phyloP scores from a whole-genome alignment of 1,284 basidiomycete genomes.

The Afroboletus lepidellus region DNA sequence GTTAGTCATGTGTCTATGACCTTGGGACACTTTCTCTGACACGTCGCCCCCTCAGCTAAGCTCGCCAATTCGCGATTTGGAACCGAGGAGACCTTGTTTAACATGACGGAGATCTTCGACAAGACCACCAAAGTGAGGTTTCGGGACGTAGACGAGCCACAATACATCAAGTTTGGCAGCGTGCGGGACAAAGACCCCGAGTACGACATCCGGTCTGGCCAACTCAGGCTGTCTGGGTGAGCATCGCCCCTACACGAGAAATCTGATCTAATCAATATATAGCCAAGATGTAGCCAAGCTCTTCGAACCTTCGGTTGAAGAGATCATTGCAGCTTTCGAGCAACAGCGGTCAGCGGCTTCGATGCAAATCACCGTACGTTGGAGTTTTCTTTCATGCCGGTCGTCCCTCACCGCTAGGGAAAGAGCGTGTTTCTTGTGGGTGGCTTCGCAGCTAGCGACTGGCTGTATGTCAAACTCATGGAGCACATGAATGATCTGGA shows the following conservation, averaged over 20 bases:
- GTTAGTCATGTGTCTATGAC: conserved; percentile 34
- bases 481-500: conserved; percentile 26
- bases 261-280: conserved; percentile 5
- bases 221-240: conserved; percentile 43
- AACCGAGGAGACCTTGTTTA: conserved; percentile 32
- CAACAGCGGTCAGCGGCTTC: conserved; percentile 29
- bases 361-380: conserved; percentile 34
- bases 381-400: background rate
- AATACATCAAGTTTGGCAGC: conserved; percentile 48
- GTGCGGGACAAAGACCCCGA: conserved; percentile 41
- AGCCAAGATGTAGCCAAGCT: conserved; percentile 41
- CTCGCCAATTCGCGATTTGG: conserved; percentile 31
- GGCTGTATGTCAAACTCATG: conserved; percentile 40
- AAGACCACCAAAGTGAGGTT: conserved; percentile 48
- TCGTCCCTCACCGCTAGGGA: background rate
- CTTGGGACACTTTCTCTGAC: conserved; percentile 8
- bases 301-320: conserved; percentile 45
- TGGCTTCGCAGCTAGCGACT: conserved; percentile 50
- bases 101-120: conserved; percentile 47
- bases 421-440: conserved; percentile 40
- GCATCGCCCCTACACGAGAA: conserved; percentile 1
- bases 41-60: conserved; percentile 29
- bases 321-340: conserved; percentile 39
- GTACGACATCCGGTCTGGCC: conserved; percentile 43
- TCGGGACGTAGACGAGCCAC: conserved; percentile 37